Base-by-base conservation (phyloP, 2,329 filamentous ascomycete genomes). In the Pseudocercospora macadamiae region DNA sequence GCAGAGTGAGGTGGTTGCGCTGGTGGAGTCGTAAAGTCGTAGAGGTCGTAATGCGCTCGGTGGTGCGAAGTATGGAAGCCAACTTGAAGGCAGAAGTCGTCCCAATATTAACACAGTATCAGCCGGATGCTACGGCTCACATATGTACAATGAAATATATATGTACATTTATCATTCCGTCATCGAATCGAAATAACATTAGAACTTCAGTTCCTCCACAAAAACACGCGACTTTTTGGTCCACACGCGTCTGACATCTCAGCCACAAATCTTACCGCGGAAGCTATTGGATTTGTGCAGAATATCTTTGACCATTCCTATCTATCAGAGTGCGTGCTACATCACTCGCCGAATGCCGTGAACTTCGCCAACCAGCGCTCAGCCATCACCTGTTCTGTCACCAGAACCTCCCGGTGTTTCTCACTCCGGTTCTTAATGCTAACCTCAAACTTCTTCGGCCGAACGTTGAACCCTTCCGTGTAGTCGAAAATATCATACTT, bases 401-500 rank as follows among this genome's bases (percentile, higher is more conserved):
- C 54, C 56, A 77, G 51, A 3, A 75, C 69, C 51, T 59, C 42
- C 55, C 59, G 62, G 59, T 72, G 70, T 55, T 36, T 55, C 59
- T 70, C 66, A 63, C 73, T 75, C 47, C 75, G 64, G 1, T 74
- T 60, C 14, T 21, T 65, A 4, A 77, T 72, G 4, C 68, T 62
- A 48, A 74, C 75, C 55, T 69, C 66, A 53, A 76, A 76, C 48
- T 65, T 68, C 64, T 64, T 60, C 14, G 75, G 75, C 34, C 75
- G 60, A 19, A 76, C 76, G 52, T 76, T 77, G 54, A 77, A 76
- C 2, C 74, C 75, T 34, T 77, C 74, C 2, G 74, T 77, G 51
- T 76, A 77, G 12, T 69, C 71, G 61, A 76, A 75, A 10, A 68
- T 74, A 53, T 76, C 74, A 55, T 77, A 77, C 37, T 49, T 12